phyloP scores from a whole-genome alignment of 140 eudicot genomes.

The Anethum foeniculum region DNA sequence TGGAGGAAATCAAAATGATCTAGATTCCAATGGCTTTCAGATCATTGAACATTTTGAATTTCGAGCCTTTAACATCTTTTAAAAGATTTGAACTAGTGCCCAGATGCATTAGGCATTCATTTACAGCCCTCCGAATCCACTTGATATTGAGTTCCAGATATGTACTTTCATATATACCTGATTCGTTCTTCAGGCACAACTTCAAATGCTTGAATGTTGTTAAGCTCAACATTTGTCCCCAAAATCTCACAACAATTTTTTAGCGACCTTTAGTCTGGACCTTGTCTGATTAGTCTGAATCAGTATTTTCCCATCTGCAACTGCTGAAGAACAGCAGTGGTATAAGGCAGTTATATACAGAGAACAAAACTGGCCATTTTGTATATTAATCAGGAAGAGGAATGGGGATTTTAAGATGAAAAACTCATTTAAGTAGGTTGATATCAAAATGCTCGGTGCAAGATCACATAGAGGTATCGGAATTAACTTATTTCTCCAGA shows the following conservation, averaged over 20 bases:
- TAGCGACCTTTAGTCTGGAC: conserved; percentile 33
- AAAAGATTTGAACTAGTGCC: conserved; percentile 38
- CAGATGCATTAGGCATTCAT: conserved; percentile 39
- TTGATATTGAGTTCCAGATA: conserved; percentile 44
- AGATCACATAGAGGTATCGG: background rate
- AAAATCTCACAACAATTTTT: conserved; percentile 66
- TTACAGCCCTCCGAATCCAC: conserved; percentile 46
- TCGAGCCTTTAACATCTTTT: no score
- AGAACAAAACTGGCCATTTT: conserved; percentile 31
- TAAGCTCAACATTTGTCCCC: conserved; percentile 67
- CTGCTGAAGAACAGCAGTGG: conserved; percentile 19
- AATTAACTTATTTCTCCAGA: no score
- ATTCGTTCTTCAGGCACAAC: conserved; percentile 61
- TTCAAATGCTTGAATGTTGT: conserved; percentile 43
- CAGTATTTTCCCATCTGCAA: conserved; percentile 64
- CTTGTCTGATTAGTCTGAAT: conserved; percentile 27
- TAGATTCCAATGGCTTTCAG: conserved; percentile 46
- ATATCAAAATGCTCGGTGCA: background rate
- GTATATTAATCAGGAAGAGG: background rate
- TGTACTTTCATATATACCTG: conserved; percentile 41
- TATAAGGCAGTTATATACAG: conserved; percentile 20
- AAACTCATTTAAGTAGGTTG: conserved; percentile 15
- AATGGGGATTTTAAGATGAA: background rate
- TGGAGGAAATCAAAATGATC: conserved; percentile 56
- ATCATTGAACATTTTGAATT: no score